Evolutionary conservation across 2,329 filamentous ascomycete genomes (phyloP).

Genomic region (Calonectria henricotiae): DNA sequence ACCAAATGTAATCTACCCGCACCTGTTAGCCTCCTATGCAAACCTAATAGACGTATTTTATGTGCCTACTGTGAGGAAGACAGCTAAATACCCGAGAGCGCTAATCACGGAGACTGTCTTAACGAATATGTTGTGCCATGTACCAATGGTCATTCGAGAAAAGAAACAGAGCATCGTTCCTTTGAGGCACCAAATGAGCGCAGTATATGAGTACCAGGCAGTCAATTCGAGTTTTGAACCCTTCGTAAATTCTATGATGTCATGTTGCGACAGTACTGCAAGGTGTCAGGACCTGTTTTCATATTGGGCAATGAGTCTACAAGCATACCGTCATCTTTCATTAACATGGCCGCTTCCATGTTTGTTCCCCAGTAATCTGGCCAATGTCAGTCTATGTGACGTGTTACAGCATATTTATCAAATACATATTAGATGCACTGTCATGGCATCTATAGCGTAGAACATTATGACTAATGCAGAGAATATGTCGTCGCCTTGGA

Average conservation of each 20-base stretch:
- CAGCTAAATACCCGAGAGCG: slow-evolving; percentile 37
- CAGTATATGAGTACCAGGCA: slow-evolving; percentile 61
- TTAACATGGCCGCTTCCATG: slow-evolving; percentile 40
- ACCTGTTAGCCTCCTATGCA: background rate
- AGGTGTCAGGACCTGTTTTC: background rate
- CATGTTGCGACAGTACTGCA: slow-evolving; percentile 46
- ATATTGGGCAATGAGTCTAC: rapidly evolving
- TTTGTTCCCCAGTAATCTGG: slow-evolving; percentile 48
- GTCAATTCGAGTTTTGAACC: slow-evolving; percentile 59
- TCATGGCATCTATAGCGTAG: slow-evolving; percentile 57
- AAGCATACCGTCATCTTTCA: slow-evolving; percentile 33
- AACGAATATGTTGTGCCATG: slow-evolving; percentile 48
- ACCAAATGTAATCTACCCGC: slow-evolving; percentile 44
- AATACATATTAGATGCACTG: slow-evolving; percentile 57
- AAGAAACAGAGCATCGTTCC: slow-evolving; percentile 55
- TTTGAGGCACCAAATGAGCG: slow-evolving; percentile 58
- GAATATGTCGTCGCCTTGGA: slow-evolving; percentile 61
- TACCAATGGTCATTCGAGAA: slow-evolving; percentile 51
- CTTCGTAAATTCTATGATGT: slow-evolving; percentile 52
- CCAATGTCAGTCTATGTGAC: background rate
- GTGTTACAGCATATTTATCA: background rate
- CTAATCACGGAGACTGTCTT: slow-evolving; percentile 34
- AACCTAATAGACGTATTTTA: background rate
- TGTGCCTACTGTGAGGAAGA: slow-evolving; percentile 44
- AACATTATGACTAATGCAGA: slow-evolving; percentile 55